phyloP scores from a whole-genome alignment of 768 basidiomycete genomes.

The Termitomyces sp. region DNA sequence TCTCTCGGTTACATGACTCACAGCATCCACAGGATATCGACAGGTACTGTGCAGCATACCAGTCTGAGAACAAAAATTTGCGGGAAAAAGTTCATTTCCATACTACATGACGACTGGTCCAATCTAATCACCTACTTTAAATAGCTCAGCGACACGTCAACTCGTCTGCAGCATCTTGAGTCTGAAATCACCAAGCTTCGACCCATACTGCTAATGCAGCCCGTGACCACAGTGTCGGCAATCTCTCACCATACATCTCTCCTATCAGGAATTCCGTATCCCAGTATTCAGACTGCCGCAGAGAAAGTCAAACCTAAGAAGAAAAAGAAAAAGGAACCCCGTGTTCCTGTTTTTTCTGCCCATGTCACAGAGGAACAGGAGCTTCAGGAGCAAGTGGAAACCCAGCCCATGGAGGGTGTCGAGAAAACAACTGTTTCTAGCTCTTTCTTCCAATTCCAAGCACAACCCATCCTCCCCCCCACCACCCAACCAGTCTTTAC shows the following conservation, averaged over 20 bases:
- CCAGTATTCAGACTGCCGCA: constrained; percentile 16
- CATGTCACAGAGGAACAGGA: constrained; percentile 7
- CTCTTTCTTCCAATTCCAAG: constrained; percentile 18
- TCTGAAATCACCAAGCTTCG: constrained; percentile 59
- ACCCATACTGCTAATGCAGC: constrained; percentile 66
- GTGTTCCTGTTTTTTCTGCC: constrained; percentile 11
- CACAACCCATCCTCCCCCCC: constrained; percentile 7
- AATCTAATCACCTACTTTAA: background rate
- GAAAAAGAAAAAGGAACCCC: constrained; percentile 18
- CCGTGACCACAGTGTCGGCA: constrained; percentile 25
- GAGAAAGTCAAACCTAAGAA: constrained; percentile 21
- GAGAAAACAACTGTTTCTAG: constrained; percentile 9
- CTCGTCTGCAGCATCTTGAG: constrained; percentile 52
- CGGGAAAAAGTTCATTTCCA: constrained; percentile 49
- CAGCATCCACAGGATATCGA: constrained; percentile 45
- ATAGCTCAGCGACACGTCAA: constrained; percentile 57
- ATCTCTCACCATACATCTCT: constrained; percentile 18
- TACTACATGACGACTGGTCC: background rate
- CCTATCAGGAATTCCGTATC: constrained; percentile 21
- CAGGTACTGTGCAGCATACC: constrained; percentile 41
- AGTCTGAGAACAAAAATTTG: constrained; percentile 58
- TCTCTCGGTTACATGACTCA: background rate
- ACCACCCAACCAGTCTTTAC: constrained; percentile 12
- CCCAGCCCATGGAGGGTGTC: constrained; percentile 7
- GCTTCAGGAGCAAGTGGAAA: constrained; percentile 3